Evolutionary conservation across 2,329 filamentous ascomycete genomes (phyloP).

Genomic region (Keithomyces neogunnii): DNA sequence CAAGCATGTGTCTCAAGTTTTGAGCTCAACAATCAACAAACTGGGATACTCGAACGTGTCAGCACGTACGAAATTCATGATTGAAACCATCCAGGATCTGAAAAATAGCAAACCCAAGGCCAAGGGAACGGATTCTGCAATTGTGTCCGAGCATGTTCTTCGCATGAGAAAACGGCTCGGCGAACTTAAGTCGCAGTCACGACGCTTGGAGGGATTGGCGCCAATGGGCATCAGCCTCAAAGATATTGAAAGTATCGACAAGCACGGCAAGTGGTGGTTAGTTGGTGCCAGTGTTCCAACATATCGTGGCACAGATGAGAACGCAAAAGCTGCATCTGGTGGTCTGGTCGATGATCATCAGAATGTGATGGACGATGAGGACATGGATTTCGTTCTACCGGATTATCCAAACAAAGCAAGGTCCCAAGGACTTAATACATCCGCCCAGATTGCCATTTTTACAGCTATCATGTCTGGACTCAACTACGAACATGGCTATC

Average conservation of each 20-base stretch:
- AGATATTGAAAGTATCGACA: constrained; percentile 77
- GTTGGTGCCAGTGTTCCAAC: constrained; percentile 84
- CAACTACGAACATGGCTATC: constrained; percentile 76
- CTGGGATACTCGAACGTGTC: constrained; percentile 64
- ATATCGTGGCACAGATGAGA: constrained; percentile 11
- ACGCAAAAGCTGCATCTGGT: constrained; percentile 12
- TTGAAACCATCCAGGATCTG: constrained; percentile 88
- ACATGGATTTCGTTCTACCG: constrained; percentile 43
- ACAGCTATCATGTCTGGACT: constrained; percentile 78
- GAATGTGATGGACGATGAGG: constrained; percentile 31
- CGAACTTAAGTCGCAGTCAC: constrained; percentile 53
- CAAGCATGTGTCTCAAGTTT: constrained; percentile 76
- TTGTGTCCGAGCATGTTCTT: constrained; percentile 73
- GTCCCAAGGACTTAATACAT: constrained; percentile 78
- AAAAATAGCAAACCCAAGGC: constrained; percentile 90
- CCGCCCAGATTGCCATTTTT: constrained; percentile 85
- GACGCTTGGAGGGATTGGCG: constrained; percentile 62
- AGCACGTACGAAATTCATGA: constrained; percentile 92
- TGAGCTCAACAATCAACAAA: constrained; percentile 64
- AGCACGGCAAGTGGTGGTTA: constrained; percentile 96
- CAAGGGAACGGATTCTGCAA: constrained; percentile 57
- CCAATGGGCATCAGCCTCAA: constrained; percentile 73
- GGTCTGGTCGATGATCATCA: constrained; percentile 11
- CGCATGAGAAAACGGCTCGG: constrained; percentile 86
- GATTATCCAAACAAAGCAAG: constrained; percentile 67